Evolutionary conservation across 2,329 filamentous ascomycete species (phyloP), one percentile per base, ranked within the genome.

Genomic region (Colletotrichum paranaense): DNA sequence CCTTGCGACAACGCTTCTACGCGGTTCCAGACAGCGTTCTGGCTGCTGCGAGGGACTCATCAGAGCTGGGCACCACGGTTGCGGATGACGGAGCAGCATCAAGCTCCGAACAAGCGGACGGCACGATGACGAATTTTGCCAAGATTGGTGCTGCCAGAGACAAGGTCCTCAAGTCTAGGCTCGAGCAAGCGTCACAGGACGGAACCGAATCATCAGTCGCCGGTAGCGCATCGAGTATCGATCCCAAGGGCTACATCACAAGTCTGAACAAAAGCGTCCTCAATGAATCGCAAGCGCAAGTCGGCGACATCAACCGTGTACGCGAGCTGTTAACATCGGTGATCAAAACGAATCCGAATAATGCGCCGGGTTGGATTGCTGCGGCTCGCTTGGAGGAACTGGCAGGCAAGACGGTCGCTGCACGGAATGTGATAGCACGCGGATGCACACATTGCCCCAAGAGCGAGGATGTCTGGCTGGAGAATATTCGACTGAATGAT

Each of bases 51-150:
- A 88, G 94, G 78, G 94, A 95, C 77, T 89, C 93, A 2, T 89
- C 90, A 4, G 94, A 98, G 80, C 90, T 98, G 76, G 93, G 95
- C 60, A 97, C 95, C 1, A 97, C 94, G 0, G 92, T 99, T n/a
- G 89, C 92, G 57, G 95, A 97, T 49, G 95, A 98, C 74, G 93
- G 91, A 1, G 82, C 85, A 1, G 83, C 87, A n/a, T 84, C 85
- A 12, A 85, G 83, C 24, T 78, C 80, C 2, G 84, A 87, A 60
- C 84, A 82, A 32, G 89, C 92, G 71, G 95, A 98, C 79, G 95
- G 96, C 2, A 97, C 95, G 1, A 97, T 98, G 90, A 99, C 96
- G 12, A 98, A 99, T 81, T 99, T 99, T 81, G 96, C 96, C 57
- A 94, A 98, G 82, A 98, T 99, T 75, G 97, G 97, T 83, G 95